phyloP scores from a whole-genome alignment of 495 filamentous ascomycete genomes.

The Penicillium paxilli region DNA sequence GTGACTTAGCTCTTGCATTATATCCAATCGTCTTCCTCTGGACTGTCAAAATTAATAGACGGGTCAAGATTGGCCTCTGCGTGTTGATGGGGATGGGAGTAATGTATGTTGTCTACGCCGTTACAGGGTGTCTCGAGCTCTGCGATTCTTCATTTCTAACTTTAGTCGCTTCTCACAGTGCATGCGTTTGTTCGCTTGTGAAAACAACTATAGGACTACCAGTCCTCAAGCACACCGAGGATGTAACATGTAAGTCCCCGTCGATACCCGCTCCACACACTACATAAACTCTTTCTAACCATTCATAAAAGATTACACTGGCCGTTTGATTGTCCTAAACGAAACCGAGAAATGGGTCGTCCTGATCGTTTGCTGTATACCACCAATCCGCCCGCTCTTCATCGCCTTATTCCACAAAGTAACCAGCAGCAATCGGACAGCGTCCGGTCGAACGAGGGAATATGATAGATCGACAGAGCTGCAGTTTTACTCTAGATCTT shows the following conservation, averaged over 20 bases:
- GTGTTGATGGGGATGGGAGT: conserved; percentile 40
- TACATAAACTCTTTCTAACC: neutral
- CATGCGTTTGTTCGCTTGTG: conserved; percentile 13
- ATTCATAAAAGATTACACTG: conserved; percentile 3
- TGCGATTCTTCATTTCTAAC: no score
- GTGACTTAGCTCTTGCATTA: conserved; percentile 18
- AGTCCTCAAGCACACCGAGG: conserved; percentile 6
- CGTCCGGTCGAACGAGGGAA: neutral
- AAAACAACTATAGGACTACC: conserved; percentile 9
- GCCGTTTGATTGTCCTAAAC: conserved; percentile 8
- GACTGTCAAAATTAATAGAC: conserved; percentile 32
- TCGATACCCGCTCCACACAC: no score
- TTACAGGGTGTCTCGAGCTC: no score
- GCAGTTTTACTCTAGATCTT: conserved; percentile 1
- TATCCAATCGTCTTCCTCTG: conserved; percentile 44
- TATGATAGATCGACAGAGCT: conserved; percentile 7
- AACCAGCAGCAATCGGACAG: neutral
- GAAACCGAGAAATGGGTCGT: conserved; percentile 22
- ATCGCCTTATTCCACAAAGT: conserved; percentile 10
- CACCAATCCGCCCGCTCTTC: conserved; percentile 14
- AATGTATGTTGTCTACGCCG: neutral
- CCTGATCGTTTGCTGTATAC: conserved; percentile 14
- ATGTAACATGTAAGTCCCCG: conserved; percentile 13
- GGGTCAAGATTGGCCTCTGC: conserved; percentile 44
- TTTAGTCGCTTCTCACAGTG: no score